Percentiles rank a stretch among this genome's conserved stretches.
phyloP scores from a whole-genome alignment of 106 monocot genomes.

The Phalaenopsis aphrodite region DNA sequence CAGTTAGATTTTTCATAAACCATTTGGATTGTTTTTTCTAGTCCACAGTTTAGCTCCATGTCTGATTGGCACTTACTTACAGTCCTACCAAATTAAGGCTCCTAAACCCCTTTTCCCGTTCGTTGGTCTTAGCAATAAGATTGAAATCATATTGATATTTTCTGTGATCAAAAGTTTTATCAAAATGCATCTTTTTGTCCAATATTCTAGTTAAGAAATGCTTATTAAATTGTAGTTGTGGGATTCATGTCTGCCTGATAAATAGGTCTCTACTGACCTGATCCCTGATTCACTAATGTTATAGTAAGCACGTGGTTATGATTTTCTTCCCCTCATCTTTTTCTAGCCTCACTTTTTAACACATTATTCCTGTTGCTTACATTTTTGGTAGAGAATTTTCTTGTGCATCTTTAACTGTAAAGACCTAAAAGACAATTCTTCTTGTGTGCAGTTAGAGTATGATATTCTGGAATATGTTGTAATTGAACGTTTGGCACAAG shows the following conservation, averaged over 20 bases:
- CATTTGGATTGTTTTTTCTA: too few species aligned
- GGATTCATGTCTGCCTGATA: not conserved
- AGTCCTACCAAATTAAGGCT: too few species aligned
- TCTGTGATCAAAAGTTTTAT: too few species aligned
- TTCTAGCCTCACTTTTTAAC: not conserved
- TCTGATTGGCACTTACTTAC: too few species aligned
- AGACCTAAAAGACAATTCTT: not conserved
- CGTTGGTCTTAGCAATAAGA: too few species aligned
- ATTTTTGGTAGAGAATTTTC: not conserved
- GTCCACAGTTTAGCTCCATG: too few species aligned
- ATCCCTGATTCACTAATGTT: not conserved
- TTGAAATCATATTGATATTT: too few species aligned
- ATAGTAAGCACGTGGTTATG: not conserved
- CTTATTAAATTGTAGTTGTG: too few species aligned
- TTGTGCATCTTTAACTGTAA: not conserved
- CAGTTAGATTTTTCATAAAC: too few species aligned
- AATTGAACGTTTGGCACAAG: slow-evolving; percentile 90
- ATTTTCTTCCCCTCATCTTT: not conserved
- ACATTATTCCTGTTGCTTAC: not conserved
- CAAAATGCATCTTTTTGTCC: too few species aligned
- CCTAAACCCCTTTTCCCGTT: too few species aligned
- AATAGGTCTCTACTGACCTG: not conserved
- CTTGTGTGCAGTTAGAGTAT: slow-evolving; percentile 72
- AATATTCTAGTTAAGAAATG: too few species aligned
- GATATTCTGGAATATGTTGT: slow-evolving; percentile 97